Evolutionary conservation across 2,329 filamentous ascomycete species (phyloP).

Genomic region (Diplodia intermedia): DNA sequence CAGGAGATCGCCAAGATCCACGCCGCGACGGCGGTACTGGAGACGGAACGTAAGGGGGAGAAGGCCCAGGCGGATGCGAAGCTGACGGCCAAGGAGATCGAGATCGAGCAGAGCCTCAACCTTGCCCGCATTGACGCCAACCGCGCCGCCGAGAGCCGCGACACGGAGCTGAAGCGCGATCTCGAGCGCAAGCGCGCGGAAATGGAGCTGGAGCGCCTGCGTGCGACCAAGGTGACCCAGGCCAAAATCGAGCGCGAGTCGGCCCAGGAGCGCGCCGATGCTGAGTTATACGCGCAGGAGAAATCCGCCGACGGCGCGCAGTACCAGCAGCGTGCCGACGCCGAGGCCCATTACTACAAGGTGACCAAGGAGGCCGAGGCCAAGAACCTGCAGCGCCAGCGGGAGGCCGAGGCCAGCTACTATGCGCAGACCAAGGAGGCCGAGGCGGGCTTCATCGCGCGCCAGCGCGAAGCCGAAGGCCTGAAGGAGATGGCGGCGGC

Average conservation of each 20-base stretch:
- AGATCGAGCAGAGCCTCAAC: conserved; percentile 75
- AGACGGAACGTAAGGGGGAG: conserved; percentile 84
- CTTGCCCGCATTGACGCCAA: conserved; percentile 76
- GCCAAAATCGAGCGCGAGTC: conserved; percentile 73
- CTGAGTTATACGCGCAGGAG: conserved; percentile 57
- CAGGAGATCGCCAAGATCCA: conserved; percentile 89
- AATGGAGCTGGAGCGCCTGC: conserved; percentile 80
- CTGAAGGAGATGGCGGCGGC: conserved; percentile 78
- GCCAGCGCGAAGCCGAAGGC: conserved; percentile 79
- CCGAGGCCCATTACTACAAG: conserved; percentile 61
- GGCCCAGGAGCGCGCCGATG: conserved; percentile 72
- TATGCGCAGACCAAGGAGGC: conserved; percentile 57
- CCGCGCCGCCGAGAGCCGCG: conserved; percentile 74
- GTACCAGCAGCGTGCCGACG: conserved; percentile 67
- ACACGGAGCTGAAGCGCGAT: conserved; percentile 79
- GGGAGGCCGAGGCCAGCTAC: conserved; percentile 57
- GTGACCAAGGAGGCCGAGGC: conserved; percentile 53
- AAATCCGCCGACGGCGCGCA: conserved; percentile 58
- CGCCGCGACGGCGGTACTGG: conserved; percentile 81
- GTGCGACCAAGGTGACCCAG: conserved; percentile 79
- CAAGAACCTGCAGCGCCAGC: conserved; percentile 49
- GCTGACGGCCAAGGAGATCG: conserved; percentile 74
- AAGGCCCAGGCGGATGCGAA: conserved; percentile 79
- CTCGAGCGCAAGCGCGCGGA: conserved; percentile 79
- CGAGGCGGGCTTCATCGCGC: conserved; percentile 65